Conservation (phyloP, 495 filamentous ascomycete genomes). For the Trichoderma asperelloides region DNA sequence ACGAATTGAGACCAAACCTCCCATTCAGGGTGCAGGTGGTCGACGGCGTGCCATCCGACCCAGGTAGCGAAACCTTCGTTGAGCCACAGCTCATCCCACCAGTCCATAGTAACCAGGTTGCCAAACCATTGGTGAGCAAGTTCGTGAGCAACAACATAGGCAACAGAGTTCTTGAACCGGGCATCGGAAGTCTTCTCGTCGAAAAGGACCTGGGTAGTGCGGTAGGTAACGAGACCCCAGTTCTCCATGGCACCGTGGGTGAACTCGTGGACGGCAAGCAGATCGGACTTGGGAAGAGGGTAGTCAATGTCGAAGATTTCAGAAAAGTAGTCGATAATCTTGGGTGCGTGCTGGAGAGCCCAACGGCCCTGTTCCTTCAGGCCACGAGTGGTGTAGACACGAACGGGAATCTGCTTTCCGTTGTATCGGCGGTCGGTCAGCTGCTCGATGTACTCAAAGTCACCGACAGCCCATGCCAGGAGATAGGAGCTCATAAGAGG, state of each 20-base stretch:
- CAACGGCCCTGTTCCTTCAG: slow-evolving; percentile 80
- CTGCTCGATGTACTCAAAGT: slow-evolving; percentile 92
- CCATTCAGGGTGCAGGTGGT: slow-evolving; percentile 90
- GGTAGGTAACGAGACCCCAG: slow-evolving; percentile 95
- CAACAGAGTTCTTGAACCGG: slow-evolving; percentile 79
- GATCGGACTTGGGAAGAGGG: slow-evolving; percentile 88
- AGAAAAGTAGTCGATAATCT: slow-evolving; percentile 90
- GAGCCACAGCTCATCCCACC: slow-evolving; percentile 95
- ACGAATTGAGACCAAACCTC: slow-evolving; percentile 94
- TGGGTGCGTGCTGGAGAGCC: slow-evolving; percentile 76
- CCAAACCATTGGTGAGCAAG: slow-evolving; percentile 98
- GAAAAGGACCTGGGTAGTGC: slow-evolving; percentile 85
- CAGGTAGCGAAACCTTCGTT: slow-evolving; percentile 97
- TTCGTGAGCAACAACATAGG: slow-evolving; percentile 91
- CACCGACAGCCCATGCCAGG: slow-evolving; percentile 90
- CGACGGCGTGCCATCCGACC: slow-evolving; percentile 91
- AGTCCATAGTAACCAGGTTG: slow-evolving; percentile 83
- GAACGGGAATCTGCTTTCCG: slow-evolving; percentile 80
- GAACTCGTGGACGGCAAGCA: slow-evolving; percentile 96
- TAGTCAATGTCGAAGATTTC: slow-evolving; percentile 93
- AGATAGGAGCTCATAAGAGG: slow-evolving; percentile 98
- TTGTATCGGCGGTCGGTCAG: slow-evolving; percentile 82
- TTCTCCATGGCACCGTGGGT: slow-evolving; percentile 57
- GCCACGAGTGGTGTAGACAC: slow-evolving; percentile 89
- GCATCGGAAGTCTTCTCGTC: slow-evolving; percentile 86